Base-by-base conservation (phyloP, 1,284 basidiomycete species). In the Pterulicium gracile region DNA sequence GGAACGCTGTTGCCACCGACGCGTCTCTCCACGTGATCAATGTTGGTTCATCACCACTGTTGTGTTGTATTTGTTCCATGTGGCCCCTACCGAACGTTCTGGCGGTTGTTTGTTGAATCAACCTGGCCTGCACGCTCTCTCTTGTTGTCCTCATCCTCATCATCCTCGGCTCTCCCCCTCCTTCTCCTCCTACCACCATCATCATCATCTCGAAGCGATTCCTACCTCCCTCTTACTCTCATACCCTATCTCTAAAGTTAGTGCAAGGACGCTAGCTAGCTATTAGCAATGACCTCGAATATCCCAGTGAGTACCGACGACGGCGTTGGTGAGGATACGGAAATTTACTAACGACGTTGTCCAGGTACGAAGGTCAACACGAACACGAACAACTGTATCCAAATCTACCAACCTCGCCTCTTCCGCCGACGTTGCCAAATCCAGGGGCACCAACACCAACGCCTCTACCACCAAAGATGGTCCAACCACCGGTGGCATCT, bases 261-360 rank as follows among this genome's bases (percentile, higher is more conserved):
- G n/a, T n/a, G n/a, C n/a, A n/a, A n/a, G n/a, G n/a, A n/a, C n/a
- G n/a, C n/a, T n/a, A n/a, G n/a, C n/a, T n/a, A n/a, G n/a, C n/a
- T n/a, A n/a, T n/a, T n/a, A n/a, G n/a, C n/a, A n/a, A 46, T 46
- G 44, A 23, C 44, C 23, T 46, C 44, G 18, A 46, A 39, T 22
- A 46, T 46, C 23, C 44, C 44, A 14, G 44, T 46, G 34, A 24
- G 44, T 46, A 24, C 21, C 34, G 43, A 15, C 34, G 12, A 23
- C 27, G 34, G 23, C 34, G 34, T 32, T 39, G 18, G 35, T 17
- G 44, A 20, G 21, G 43, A 34, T 1, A 12, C 12, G 20, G 34
- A 19, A 21, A 18, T 36, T n/a, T 17, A 7, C 17, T 46, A 20
- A 46, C 44, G 24, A 27, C 24, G 2, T 44, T 10, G 24, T n/a